Percentiles rank a stretch among this genome's conserved stretches.
Evolutionary conservation across 176 grass and related monocot species (phyloP).

Genomic region (Carex cristatella): DNA sequence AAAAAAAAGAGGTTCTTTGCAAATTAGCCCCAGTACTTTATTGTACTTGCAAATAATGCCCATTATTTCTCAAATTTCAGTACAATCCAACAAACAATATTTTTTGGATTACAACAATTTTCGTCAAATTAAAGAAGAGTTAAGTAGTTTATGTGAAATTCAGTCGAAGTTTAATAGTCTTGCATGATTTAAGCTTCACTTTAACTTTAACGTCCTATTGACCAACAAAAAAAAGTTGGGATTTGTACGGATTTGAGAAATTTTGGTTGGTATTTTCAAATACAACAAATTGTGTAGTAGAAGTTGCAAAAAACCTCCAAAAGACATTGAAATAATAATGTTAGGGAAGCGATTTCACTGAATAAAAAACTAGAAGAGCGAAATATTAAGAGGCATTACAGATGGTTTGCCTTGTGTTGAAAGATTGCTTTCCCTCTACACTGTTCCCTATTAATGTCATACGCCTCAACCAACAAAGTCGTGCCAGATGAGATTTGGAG

Average conservation of each 20-base stretch:
- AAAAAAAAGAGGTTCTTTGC: constrained; percentile 16
- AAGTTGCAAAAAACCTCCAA: constrained; percentile 9
- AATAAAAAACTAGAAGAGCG: constrained; percentile 24
- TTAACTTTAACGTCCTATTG: neutral
- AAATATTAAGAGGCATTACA: constrained; percentile 47
- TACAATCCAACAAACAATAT: neutral
- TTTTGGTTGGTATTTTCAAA: constrained; percentile 4
- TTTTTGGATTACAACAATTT: neutral
- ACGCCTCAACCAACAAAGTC: constrained; percentile 63
- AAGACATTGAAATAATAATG: neutral
- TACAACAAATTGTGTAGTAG: neutral
- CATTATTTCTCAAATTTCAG: constrained; percentile 8
- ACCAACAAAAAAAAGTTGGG: constrained; percentile 7
- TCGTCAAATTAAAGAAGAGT: neutral
- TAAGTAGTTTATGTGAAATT: neutral
- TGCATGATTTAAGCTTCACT: neutral
- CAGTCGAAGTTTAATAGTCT: neutral
- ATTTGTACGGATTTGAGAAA: constrained; percentile 3
- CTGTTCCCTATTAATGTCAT: constrained; percentile 46
- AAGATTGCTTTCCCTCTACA: constrained; percentile 76
- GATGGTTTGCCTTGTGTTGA: constrained; percentile 79
- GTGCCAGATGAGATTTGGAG: constrained; percentile 50
- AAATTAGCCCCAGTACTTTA: neutral
- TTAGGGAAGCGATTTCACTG: constrained; percentile 21
- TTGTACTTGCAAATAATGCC: neutral